Evolutionary conservation across 2,329 filamentous ascomycete genomes (phyloP), one percentile per base, ranked within the genome.

Genomic region (Lachnellula cervina): DNA sequence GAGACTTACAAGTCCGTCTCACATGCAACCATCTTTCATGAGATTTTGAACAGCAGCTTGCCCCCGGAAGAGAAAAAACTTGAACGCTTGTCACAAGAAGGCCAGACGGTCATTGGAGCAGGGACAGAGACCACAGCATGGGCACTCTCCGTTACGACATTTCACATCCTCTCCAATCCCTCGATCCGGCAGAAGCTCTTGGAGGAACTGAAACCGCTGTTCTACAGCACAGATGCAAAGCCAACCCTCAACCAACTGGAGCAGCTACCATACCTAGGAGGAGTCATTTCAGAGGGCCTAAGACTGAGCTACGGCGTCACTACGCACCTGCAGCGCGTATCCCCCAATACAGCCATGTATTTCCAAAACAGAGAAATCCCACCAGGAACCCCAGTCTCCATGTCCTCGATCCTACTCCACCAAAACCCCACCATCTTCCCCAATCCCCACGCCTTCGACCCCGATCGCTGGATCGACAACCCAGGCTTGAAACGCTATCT

Each of bases 391-490:
- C 69, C 69, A 2, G 68, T 76, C 2, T 66, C 69, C 25, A 72
- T 74, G 64, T 72, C 71, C 0, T 62, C 68, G 1, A 23, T 52
- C 9, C 50, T 54, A 11, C 32, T 60, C 11, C 66, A 72, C 46
- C 69, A 69, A 50, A 68, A 68, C 1, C 9, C 59, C 16, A 59
- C 62, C 8, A 68, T 72, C 53, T 71, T 66, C 44, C 32, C 51
- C 1, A 62, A 71, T 11, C 44, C 59, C 1, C 42, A 55, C 34
- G 34, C 38, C 1, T 67, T 62, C 25, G 52, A 64, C 1, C 73
- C 73, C 0, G 72, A 75, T 50, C 64, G 76, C 5, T 77, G 72
- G 73, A 56, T 76, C 5, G 64, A 65, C 1, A 66, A 66, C 5
- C 69, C 69, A 35, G 43, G 23, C 6, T 65, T 69, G 8, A 72